These are phyloP conservation scores for Aspergillus arachidicola DNA, from an alignment of 2,329 filamentous ascomycete genomes.

Conservation along the genomic window DNA sequence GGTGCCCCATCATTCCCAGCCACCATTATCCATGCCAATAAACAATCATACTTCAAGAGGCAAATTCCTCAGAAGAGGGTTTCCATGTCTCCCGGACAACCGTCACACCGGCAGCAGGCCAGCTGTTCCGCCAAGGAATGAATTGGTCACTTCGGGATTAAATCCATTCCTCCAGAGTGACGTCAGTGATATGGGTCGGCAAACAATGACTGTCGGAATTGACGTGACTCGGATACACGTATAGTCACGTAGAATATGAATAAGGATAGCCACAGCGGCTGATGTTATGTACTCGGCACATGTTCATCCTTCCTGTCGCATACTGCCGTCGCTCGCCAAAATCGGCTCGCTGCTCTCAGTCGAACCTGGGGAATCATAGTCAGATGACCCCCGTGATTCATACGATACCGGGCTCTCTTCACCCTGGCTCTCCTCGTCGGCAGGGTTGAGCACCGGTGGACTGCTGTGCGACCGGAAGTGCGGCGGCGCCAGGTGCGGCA, in stretches of 20 bases:
- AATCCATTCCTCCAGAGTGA: not conserved
- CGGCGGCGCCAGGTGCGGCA: conserved; percentile 26
- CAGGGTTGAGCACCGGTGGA: conserved; percentile 30
- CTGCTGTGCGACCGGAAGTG: conserved; percentile 36
- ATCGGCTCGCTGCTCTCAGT: not conserved
- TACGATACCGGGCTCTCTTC: conserved; percentile 2
- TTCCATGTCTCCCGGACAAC: conserved; percentile 1
- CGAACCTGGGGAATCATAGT: not conserved
- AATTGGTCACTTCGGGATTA: not conserved
- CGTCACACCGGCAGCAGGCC: not conserved
- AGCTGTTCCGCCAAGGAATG: not conserved
- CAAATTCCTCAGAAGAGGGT: conserved; percentile 2
- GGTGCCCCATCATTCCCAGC: not conserved
- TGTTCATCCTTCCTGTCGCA: not conserved
- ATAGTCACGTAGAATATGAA: not conserved
- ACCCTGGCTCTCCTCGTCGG: conserved; percentile 12
- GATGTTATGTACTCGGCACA: not conserved
- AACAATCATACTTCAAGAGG: not conserved
- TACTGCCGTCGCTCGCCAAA: not conserved
- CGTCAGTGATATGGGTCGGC: not conserved
- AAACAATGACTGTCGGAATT: not conserved
- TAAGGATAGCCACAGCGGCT: too few relatives aligned
- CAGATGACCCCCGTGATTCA: conserved; percentile 3
- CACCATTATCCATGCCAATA: not conserved
- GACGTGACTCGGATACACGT: not conserved